Percentiles rank a stretch among this genome's conserved stretches.
Evolutionary conservation across 352 stramenopile genomes (phyloP).

Genomic region (Albugo candida): DNA sequence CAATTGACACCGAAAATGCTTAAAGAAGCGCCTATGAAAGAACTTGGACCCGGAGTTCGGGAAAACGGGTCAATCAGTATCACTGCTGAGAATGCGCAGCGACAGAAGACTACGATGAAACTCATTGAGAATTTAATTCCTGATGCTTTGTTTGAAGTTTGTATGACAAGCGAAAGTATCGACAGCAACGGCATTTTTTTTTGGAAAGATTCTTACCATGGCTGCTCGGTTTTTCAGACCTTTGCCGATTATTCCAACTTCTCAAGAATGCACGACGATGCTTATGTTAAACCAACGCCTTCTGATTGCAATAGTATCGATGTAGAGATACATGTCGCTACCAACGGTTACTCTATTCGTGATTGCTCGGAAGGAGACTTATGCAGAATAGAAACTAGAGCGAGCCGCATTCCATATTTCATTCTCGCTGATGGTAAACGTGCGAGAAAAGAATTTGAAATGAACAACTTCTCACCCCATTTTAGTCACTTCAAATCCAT

Average conservation of each 20-base stretch:
- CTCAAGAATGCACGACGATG: constrained; percentile 32
- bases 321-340: constrained; percentile 31
- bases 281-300: constrained; percentile 17
- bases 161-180: constrained; percentile 45
- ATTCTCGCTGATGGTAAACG: constrained; percentile 32
- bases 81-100: constrained; percentile 39
- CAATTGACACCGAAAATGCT: constrained; percentile 22
- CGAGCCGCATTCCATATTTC: constrained; percentile 35
- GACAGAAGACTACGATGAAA: constrained; percentile 27
- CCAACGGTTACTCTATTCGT: constrained; percentile 2
- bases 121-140: constrained; percentile 35
- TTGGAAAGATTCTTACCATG: constrained; percentile 13
- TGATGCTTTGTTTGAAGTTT: constrained; percentile 55
- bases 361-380: background rate
- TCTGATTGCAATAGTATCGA: constrained; percentile 23
- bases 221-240: constrained; percentile 30
- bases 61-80: constrained; percentile 56
- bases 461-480: constrained; percentile 15
- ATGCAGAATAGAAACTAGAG: constrained; percentile 8
- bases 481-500: constrained; percentile 6
- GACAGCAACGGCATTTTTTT: constrained; percentile 44
- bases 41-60: constrained; percentile 41
- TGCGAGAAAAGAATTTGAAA: constrained; percentile 15
- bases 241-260: constrained; percentile 69
- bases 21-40: constrained; percentile 29